Base-by-base conservation (phyloP, 441 rosid genomes). In the Adansonia gregorii region DNA sequence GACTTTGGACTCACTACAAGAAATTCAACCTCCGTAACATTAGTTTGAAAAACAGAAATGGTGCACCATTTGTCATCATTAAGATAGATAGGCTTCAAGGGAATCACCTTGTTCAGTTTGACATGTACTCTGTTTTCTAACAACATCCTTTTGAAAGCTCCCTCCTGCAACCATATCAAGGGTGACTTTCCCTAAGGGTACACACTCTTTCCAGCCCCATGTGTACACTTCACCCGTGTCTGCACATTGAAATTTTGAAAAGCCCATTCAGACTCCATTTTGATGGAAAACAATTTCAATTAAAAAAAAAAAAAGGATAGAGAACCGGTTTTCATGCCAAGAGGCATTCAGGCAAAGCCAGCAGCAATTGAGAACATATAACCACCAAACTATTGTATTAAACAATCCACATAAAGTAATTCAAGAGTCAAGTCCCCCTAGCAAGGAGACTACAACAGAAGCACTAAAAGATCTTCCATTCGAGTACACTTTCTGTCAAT, bases 181-280 rank as follows among this genome's bases (percentile, higher is more conserved):
- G 6, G 80, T 55, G 22, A 83, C 56, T 78, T 85, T 86, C 58
- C 83, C 91, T 4, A 87, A 87, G 48, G 95, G 93, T 56, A 91
- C 85, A 78, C 95, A 88, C 74, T 91, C 95, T 69, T 87, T 91
- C 95, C 95, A 91, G 10, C 93, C 95, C 95, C 93, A 91, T 20
- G 95, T 87, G 79, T 87, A 88, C 20, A 85, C 88, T 79, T 87
- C 95, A 64, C 89, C 95, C 71, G 67, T 73, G 59, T 85, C 95
- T 91, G 84, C 8, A 65, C 54, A 46, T 52, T 5, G 67, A 43
- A 75, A 48, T 17, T 0, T 49, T 0, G 3, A 49, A 45, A 15
- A 43, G 10, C 31, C 78, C 8, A 54, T 51, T 63, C 39, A 67
- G 17, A 9, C 12, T 49, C 12, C 31, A 15, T 71, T 52, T 20